A percentile compares a stretch with the other conserved stretches of the same genome.
These are phyloP conservation scores for Russula griseocarnosa DNA, from an alignment of 768 basidiomycete species.

Conservation along the genomic window DNA sequence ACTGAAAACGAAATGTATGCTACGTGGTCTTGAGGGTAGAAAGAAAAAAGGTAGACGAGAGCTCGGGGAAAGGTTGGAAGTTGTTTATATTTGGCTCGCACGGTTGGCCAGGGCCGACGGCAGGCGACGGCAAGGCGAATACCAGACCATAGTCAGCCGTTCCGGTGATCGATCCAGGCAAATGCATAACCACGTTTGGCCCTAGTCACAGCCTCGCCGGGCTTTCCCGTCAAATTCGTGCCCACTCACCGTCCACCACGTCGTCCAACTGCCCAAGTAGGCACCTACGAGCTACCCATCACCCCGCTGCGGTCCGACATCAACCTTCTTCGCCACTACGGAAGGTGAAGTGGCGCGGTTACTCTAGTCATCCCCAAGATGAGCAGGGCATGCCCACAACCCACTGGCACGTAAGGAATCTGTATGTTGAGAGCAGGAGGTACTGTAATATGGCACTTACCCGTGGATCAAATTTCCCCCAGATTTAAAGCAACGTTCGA, in stretches of 20 bases:
- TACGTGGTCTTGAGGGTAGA: neutral
- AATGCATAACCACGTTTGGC: neutral
- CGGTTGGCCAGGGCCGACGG: neutral
- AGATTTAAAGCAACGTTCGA: slow-evolving; percentile 4
- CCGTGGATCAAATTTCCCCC: neutral
- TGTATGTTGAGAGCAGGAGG: neutral
- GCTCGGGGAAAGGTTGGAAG: neutral
- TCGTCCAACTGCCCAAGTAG: no score
- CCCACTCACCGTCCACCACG: no score
- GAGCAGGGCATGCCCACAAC: neutral
- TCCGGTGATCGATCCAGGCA: no score
- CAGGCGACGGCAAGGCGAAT: neutral
- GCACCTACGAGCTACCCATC: neutral
- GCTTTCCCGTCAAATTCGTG: no score
- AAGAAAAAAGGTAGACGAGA: neutral
- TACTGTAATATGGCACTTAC: neutral
- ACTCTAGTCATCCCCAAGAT: neutral
- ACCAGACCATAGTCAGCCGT: neutral
- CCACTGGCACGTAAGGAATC: neutral
- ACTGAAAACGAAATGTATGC: neutral
- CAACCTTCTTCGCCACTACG: neutral
- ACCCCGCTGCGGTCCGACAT: neutral
- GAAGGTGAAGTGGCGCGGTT: no score
- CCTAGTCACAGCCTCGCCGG: no score
- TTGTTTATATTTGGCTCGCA: neutral